Evolutionary conservation across 768 basidiomycete species (phyloP), one percentile per base, ranked within the genome.

Genomic region (Rhodotorula taiwanensis): DNA sequence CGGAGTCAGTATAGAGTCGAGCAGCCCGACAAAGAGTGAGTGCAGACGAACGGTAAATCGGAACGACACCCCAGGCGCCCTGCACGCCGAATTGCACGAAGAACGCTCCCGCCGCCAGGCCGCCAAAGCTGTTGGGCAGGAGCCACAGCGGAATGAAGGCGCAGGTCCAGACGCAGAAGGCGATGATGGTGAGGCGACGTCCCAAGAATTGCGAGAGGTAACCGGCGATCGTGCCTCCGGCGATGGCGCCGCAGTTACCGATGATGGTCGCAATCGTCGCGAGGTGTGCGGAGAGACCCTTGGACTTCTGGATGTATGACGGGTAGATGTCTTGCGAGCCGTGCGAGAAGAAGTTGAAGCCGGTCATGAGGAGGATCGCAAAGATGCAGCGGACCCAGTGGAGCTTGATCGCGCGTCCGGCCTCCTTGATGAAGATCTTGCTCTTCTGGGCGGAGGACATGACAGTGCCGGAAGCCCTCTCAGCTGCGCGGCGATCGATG

Each of bases 331-430:
- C 70, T 55, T 80, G 79, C 52, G 83, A 85, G 20, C 86, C 86
- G 75, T 87, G 87, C 16, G 84, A 84, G 66, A 86, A 79, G 76
- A 88, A 78, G 73, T 69, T 65, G 53, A 65, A 69, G 16, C 62
- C 55, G 15, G 62, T 41, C 67, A 69, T 69, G 11, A 69, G 53
- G 23, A 48, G 48, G 5, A 65, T 20, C 8, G 87, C 86, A 71
- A 92, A 93, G 53, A 92, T 83, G 73, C 87, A 89, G 39, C 87
- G 73, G 18, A 83, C 67, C 90, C 89, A 94, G 73, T 95, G 88
- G 18, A 71, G 75, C 77, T 82, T 88, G 34, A 70, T 45, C 0
- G 69, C 94, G 58, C 77, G 78, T 61, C 81, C 79, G 0, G 84
- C 83, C 75, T 92, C 89, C 55, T 75, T 79, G 14, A 91, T 39